Percentiles rank a stretch among this genome's conserved stretches.
phyloP scores from a whole-genome alignment of 164 flowering plant species.

The Protea cynaroides region DNA sequence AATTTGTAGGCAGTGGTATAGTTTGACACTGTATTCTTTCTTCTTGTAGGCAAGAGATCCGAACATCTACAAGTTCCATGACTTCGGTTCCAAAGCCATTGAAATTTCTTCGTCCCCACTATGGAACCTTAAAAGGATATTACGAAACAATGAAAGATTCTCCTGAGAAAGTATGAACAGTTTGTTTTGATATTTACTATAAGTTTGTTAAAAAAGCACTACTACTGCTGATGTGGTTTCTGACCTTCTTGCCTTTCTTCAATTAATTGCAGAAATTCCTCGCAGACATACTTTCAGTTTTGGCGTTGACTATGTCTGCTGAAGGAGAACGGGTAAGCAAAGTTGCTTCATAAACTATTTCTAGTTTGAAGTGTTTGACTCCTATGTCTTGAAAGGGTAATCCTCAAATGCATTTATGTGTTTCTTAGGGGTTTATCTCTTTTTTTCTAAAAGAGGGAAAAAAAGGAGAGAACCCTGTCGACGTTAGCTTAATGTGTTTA shows the following conservation, averaged over 20 bases:
- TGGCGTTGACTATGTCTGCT: conserved; percentile 97
- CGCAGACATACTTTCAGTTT: conserved; percentile 91
- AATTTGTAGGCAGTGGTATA: not conserved
- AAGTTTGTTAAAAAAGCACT: not conserved
- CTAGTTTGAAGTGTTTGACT: not conserved
- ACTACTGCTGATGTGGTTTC: not conserved
- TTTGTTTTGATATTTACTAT: not conserved
- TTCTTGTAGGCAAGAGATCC: conserved; percentile 75
- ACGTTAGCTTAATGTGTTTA: too few species aligned
- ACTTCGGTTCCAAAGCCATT: conserved; percentile 99
- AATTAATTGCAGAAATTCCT: conserved; percentile 62
- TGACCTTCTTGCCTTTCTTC: not conserved
- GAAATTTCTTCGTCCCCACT: conserved; percentile 94
- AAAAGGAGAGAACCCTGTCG: too few species aligned
- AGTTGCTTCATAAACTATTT: not conserved
- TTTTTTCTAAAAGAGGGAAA: too few species aligned
- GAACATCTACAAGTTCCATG: conserved; percentile 96
- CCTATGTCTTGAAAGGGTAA: too few species aligned
- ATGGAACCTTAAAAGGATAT: conserved; percentile 69
- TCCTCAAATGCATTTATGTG: not conserved
- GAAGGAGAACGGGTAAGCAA: conserved; percentile 88
- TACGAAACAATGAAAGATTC: conserved; percentile 76
- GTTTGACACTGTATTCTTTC: not conserved
- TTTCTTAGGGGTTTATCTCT: too few species aligned
- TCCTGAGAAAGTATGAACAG: conserved; percentile 55